Evolutionary conservation across 129 eudicot species (phyloP), one percentile per base, ranked within the genome.

Genomic region (Cynara cardunculus): DNA sequence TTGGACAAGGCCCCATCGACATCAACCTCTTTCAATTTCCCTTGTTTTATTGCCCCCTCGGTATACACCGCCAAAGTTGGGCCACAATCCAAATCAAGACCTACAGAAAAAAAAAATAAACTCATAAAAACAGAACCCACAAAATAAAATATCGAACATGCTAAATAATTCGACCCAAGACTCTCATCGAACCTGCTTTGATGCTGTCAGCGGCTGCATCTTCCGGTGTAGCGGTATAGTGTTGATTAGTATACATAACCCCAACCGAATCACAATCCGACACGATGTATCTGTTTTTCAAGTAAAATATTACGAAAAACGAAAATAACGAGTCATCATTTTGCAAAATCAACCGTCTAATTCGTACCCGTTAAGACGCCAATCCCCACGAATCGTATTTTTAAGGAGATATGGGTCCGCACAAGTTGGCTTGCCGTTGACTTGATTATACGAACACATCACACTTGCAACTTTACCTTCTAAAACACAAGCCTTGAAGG

Each of bases 401-500:
- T 90, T 91, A 3, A 95, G 94, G 72, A 95, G 97, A 65, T 76
- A 49, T 16, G 90, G 73, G 81, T 95, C 97, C 12, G 99, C 99
- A 81, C 99, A 95, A 22, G 99, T 90, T 56, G 99, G 99, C 87
- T 87, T 92, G 18, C 99, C 99, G 59, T 95, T 95, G 27, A 95
- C 97, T 75, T 92, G 93, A 84, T 95, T 95, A 87, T 95, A 95
- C 2, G 99, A 95, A 82, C 99, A 95, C 99, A 95, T 95, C 3
- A 95, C 97, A 82, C 99, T 95, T 6, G 97, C 99, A 34, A 90
- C 99, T 46, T 84, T 88, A n/a, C 99, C 99, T 82, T 95, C 97
- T 72, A 56, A 27, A 37, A 95, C 99, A 89, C 99, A 95, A 24
- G 93, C 97, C 78, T 92, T 92, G 82, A 95, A 95, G 0, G 99